Evolutionary conservation across 495 filamentous ascomycete genomes (phyloP).

Genomic region (Pyrenula aspistea): DNA sequence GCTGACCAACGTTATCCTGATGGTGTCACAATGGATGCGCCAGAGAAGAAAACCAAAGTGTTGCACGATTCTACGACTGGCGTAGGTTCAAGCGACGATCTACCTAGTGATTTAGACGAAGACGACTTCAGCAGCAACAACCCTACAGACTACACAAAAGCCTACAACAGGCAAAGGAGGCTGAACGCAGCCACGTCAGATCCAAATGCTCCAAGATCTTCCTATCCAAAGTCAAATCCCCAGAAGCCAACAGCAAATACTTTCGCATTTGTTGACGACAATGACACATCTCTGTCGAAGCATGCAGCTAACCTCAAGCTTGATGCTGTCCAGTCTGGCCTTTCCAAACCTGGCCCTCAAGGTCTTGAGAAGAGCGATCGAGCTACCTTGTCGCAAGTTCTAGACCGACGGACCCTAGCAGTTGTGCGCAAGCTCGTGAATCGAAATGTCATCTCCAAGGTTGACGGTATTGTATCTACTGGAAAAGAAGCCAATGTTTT

Average conservation of each 20-base stretch:
- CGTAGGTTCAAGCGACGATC: conserved; percentile 46
- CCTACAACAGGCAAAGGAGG: conserved; percentile 76
- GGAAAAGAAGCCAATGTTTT: conserved; percentile 99
- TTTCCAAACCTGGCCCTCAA: conserved; percentile 19
- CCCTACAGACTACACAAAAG: conserved; percentile 65
- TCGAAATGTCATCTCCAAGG: conserved; percentile 62
- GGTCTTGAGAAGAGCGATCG: conserved; percentile 74
- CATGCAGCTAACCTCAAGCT: conserved; percentile 86
- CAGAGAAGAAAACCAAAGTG: conserved; percentile 20
- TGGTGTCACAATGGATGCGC: conserved; percentile 22
- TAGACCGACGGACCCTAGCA: conserved; percentile 90
- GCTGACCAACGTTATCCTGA: conserved; percentile 16
- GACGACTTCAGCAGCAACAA: conserved; percentile 48
- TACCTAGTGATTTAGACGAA: conserved; percentile 43
- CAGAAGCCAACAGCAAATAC: conserved; percentile 80
- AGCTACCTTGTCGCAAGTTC: conserved; percentile 84
- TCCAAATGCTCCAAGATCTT: conserved; percentile 41
- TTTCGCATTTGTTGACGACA: conserved; percentile 67
- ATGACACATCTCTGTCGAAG: conserved; percentile 67
- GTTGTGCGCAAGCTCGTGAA: conserved; percentile 94
- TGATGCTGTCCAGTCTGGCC: conserved; percentile 47
- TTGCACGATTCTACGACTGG: conserved; percentile 41
- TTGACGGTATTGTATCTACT: conserved; percentile 86
- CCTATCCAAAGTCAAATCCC: conserved; percentile 61
- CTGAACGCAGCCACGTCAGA: conserved; percentile 45